phyloP scores from a whole-genome alignment of 306 rosid genomes.

The Dryas alaskensis region DNA sequence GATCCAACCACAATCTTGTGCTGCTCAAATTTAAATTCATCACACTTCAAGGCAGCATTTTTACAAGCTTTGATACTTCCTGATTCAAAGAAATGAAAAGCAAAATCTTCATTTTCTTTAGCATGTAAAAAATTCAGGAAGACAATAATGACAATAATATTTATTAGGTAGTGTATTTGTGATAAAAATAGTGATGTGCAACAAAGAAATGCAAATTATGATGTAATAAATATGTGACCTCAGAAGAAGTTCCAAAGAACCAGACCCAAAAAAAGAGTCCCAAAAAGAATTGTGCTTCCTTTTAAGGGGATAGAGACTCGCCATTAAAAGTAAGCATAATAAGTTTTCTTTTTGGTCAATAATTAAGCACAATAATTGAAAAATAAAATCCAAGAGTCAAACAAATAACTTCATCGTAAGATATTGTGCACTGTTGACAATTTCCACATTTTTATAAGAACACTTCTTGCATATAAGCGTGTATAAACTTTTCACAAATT shows the following conservation, averaged over 20 bases:
- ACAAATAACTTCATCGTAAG: not conserved
- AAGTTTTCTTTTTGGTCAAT: not conserved
- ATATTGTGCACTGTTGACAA: not conserved
- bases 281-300: not conserved
- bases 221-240: not conserved
- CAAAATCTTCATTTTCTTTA: not conserved
- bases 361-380: not conserved
- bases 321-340: not conserved
- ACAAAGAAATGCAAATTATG: not conserved
- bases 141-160: not conserved
- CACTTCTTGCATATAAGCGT: not conserved
- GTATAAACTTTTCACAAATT: not conserved
- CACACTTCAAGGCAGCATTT: conserved; percentile 62
- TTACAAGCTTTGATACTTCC: conserved; percentile 72
- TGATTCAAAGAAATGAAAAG: conserved; percentile 19
- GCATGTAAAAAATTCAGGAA: not conserved
- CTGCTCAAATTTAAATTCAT: conserved; percentile 68
- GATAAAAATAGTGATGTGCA: not conserved
- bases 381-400: not conserved
- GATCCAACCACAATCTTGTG: conserved; percentile 56
- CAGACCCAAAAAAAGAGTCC: not conserved
- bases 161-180: not conserved
- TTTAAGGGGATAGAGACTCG: not conserved
- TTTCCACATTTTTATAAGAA: not conserved
- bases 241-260: not conserved